Base-by-base conservation (phyloP, 805 yeast genomes). In the Kuraishia hungarica region DNA sequence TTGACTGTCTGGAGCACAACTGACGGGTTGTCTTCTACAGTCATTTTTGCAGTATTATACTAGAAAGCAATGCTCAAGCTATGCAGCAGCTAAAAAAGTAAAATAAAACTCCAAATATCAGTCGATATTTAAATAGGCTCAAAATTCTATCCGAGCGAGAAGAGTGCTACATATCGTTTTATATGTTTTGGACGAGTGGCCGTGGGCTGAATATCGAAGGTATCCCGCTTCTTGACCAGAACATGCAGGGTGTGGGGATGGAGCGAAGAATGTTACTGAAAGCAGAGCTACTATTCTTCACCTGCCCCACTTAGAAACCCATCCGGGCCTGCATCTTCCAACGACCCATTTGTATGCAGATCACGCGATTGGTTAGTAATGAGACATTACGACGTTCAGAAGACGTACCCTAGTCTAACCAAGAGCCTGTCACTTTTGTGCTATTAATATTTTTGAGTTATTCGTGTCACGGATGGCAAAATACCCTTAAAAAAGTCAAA, bases 1-100 rank as follows among this genome's bases (percentile, higher is more conserved):
- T 83, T 83, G 58, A 83, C 74, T 64, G 81, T 78, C 62, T 81
- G 78, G 51, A 90, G 74, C 10, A 89, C 92, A 57, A 88, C 75
- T 52, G 89, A 76, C 60, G 73, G 74, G 53, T 71, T 71, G 13
- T 49, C 51, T 35, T 35, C 43, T 35, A 35, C 43, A 35, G 43
- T 35, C 43, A 35, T 35, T 35, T 35, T 15, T 35, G 43, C 43
- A 35, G 43, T 35, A 13, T 8, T 35, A 8, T 35, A 7, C n/a
- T 13, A 15, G 43, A 35, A 35, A 35, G 11, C 4, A 35, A 35
- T 13, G 43, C 43, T 10, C 15, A 35, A 35, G 43, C 43, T 13
- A 35, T 13, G 43, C 43, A 15, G 43, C n/a, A n/a, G n/a, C n/a
- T n/a, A n/a, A n/a, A n/a, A 35, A 35, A 35, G 43, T 17, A 35